Evolutionary conservation across 768 basidiomycete species (phyloP), one percentile per base, ranked within the genome.

Genomic region (Agrocybe pediades): DNA sequence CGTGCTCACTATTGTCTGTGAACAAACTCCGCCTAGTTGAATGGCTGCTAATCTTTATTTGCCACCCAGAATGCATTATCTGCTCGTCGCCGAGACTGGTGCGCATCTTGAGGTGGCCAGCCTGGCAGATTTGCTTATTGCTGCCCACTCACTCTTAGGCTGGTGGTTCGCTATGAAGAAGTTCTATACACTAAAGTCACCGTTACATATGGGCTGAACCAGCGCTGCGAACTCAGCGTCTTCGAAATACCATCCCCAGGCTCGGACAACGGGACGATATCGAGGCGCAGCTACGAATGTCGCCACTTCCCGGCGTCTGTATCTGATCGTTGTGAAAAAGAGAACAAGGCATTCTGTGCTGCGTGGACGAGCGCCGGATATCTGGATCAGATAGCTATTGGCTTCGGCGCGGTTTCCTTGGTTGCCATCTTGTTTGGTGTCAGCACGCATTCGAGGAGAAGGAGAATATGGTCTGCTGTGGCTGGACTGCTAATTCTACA

Each of bases 381-480:
- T 64, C 69, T 81, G 43, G 74, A 79, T n/a, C 81, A 87, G 64
- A 67, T 90, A 9, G 81, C 81, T 41, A 75, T 84, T 26, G 85
- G 88, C 2, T 87, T 87, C 65, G 85, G 80, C 7, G 77, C 72
- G 43, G 70, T 84, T 23, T 81, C 87, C 3, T 68, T 88, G 30
- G 62, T 77, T 0, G 73, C 87, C 7, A 75, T 92, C 44, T 62
- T 85, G 39, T 75, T 91, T 53, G 89, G 90, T 3, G 77, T 89
- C 17, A 88, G 80, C 62, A 90, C 90, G 0, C 83, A 83, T 62
- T 88, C 88, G 15, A 76, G 89, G 46, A 76, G 90, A 58, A 75
- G 88, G 53, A 81, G 90, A 58, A 85, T 90, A 26, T 92, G 90
- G 90, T 83, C 80, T 64, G 85, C 82, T 1, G 85, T 87, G 1